Base-by-base conservation (phyloP, 2,329 filamentous ascomycete genomes). In the Ceratocystis cacaofunesta region DNA sequence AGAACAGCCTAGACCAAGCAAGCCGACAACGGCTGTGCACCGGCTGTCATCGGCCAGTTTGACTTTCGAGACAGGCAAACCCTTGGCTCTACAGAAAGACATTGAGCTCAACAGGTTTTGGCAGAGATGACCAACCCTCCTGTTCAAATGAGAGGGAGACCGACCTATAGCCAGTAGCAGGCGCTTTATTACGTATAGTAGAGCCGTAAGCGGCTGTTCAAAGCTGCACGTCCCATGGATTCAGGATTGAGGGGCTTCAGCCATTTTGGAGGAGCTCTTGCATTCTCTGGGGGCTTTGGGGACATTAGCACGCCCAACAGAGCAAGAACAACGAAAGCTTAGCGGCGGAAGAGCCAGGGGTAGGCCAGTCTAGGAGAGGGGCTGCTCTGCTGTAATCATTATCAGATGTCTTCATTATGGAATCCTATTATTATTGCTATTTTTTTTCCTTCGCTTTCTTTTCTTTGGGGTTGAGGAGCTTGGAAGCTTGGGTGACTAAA, bases 401-500 rank as follows among this genome's bases (percentile, higher is more conserved):
- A 57, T n/a, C 25, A 57, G 25, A n/a, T 17, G 28, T 32, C 28
- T 28, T 12, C 19, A 57, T 17, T 57, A 12, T 15, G 32, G 32
- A 15, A 41, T 41, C 36, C 50, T 15, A 32, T 58, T 58, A 58
- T 52, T 52, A 28, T 52, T 10, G 22, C 22, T 28, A 52, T 28
- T 5, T 52, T 48, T 50, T 52, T 52, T 28, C 25, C n/a, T n/a
- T 30, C 5, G n/a, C 22, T 3, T 52, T 52, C n/a, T 19, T 52
- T 52, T 22, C 22, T 52, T 6, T 22, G 22, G 28, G 55, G 28
- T 36, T 58, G 55, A 58, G 55, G 19, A 58, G 55, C 12, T 36
- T n/a, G 55, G 55, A 30, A 58, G 55, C 55, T 58, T 58, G 55
- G 55, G 55, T 58, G 55, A 58, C 55, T 36, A 58, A 58, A 25